Evolutionary conservation across 805 yeast genomes (phyloP).

Genomic region (Candida anglica): DNA sequence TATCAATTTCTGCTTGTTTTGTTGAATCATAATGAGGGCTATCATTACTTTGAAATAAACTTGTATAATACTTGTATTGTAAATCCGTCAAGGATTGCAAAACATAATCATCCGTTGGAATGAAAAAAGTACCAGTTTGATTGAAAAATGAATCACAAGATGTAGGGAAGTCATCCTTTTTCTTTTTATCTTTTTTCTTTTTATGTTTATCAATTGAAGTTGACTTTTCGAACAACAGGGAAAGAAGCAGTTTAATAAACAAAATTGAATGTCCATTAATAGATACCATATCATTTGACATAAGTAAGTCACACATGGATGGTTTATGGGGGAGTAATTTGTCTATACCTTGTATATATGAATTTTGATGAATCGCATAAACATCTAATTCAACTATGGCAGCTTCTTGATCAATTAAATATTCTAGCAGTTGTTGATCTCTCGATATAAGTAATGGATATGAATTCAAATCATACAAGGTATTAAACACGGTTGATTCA

Average conservation of each 20-base stretch:
- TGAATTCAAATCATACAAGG: conserved; percentile 17
- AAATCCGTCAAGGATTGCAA: conserved; percentile 20
- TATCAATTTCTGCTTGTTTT: conserved; percentile 27
- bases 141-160: conserved; percentile 26
- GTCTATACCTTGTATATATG: conserved; percentile 65
- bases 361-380: conserved; percentile 57
- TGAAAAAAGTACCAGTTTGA: conserved; percentile 22
- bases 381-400: conserved; percentile 56
- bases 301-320: conserved; percentile 31
- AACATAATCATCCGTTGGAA: conserved; percentile 31
- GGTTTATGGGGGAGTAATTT: conserved; percentile 34
- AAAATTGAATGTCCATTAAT: conserved; percentile 19
- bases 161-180: conserved; percentile 10
- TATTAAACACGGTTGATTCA: conserved; percentile 22
- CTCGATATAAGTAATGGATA: conserved; percentile 23
- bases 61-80: conserved; percentile 23
- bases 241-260: conserved; percentile 24
- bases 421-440: conserved; percentile 20
- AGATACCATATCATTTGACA: conserved; percentile 21
- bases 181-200: conserved; percentile 6
- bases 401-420: conserved; percentile 39
- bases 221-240: conserved; percentile 16
- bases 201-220: background rate
- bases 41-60: conserved; percentile 17
- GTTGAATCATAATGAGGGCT: conserved; percentile 16